A percentile compares a stretch with the other conserved stretches of the same genome.
These are phyloP conservation scores for Zygosaccharomyces bisporus DNA, from an alignment of 805 yeast species.

Conservation along the genomic window DNA sequence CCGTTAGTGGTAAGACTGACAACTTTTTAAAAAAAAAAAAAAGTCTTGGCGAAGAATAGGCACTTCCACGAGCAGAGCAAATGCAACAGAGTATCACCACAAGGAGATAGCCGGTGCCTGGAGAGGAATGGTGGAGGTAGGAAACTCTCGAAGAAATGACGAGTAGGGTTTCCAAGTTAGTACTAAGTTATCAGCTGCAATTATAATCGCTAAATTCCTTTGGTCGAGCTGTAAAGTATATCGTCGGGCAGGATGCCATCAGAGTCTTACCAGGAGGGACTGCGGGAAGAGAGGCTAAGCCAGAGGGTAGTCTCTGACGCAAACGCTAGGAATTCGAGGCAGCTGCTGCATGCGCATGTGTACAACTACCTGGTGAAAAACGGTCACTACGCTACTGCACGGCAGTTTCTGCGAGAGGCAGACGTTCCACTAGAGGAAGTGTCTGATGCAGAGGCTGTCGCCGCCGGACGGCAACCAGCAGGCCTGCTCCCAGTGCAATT, in stretches of 20 bases:
- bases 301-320: constrained; percentile 41
- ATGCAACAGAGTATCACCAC: too few relatives aligned
- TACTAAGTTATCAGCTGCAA: too few relatives aligned
- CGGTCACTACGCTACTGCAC: constrained; percentile 49
- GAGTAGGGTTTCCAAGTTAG: too few relatives aligned
- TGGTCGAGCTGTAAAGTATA: too few relatives aligned
- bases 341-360: constrained; percentile 49
- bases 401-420: constrained; percentile 43
- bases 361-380: constrained; percentile 48
- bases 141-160: not conserved
- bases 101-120: too few relatives aligned
- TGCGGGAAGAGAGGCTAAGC: constrained; percentile 4
- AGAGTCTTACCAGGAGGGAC: not conserved
- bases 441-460: constrained; percentile 9
- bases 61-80: too few relatives aligned
- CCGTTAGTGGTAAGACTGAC: not conserved
- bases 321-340: constrained; percentile 46
- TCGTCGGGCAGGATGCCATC: too few relatives aligned
- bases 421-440: constrained; percentile 39
- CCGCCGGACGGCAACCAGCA: not conserved
- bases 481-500: constrained; percentile 36
- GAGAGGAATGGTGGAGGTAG: not conserved
- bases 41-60: constrained; percentile 6
- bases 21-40: not conserved
- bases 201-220: too few relatives aligned